Conservation (phyloP, 805 yeast species). For the Starmerella tilneyi region DNA sequence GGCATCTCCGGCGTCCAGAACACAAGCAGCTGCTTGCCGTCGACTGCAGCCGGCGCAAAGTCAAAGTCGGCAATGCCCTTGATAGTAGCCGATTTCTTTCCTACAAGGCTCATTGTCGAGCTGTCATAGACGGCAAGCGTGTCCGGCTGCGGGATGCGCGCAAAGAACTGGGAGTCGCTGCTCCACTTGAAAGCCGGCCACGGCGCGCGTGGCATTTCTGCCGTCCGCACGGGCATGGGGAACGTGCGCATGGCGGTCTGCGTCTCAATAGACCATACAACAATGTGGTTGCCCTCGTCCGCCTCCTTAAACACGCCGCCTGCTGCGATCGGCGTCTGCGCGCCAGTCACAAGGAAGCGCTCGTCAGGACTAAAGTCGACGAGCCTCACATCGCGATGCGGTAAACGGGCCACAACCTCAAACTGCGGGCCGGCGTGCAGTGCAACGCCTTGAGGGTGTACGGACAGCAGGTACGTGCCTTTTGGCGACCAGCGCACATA, state of each 20-base stretch:
- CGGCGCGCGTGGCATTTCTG: constrained; percentile 43
- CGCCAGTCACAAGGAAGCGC: constrained; percentile 77
- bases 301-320: constrained; percentile 74
- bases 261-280: constrained; percentile 81
- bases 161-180: constrained; percentile 81
- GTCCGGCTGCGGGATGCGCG: constrained; percentile 80
- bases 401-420: constrained; percentile 60
- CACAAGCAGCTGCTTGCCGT: constrained; percentile 56
- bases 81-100: constrained; percentile 72
- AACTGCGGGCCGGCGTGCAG: constrained; percentile 90
- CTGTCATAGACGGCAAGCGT: constrained; percentile 86
- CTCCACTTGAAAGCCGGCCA: constrained; percentile 99
- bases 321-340: constrained; percentile 72
- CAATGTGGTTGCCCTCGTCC: constrained; percentile 85
- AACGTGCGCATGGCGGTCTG: constrained; percentile 81
- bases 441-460: constrained; percentile 90
- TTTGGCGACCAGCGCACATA: constrained; percentile 85
- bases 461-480: constrained; percentile 77
- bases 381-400: constrained; percentile 81
- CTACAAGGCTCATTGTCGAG: constrained; percentile 65
- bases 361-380: constrained; percentile 90
- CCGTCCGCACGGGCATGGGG: constrained; percentile 42
- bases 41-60: constrained; percentile 84
- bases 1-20: constrained; percentile 94
- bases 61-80: constrained; percentile 84